phyloP scores from a whole-genome alignment of 2,329 filamentous ascomycete species.

The Allantophomopsis cytisporea region DNA sequence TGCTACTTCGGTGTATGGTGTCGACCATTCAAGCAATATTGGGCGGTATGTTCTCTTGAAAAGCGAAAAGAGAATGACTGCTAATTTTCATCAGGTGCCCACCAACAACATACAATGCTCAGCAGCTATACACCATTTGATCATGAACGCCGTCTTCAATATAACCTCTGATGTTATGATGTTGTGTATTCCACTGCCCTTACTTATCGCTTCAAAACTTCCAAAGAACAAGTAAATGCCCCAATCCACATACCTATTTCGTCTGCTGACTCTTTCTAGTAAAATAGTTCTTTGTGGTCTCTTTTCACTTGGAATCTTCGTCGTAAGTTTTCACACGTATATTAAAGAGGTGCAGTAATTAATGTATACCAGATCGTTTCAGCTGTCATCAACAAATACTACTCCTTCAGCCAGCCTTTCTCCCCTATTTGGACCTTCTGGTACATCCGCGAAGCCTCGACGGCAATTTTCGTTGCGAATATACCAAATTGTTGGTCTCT shows the following conservation, averaged over 20 bases:
- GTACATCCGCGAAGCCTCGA: conserved; percentile 38
- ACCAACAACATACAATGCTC: conserved; percentile 35
- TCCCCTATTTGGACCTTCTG: conserved; percentile 23
- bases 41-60: conserved; percentile 38
- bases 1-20: conserved; percentile 38
- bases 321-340: conserved; percentile 20
- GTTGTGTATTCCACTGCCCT: conserved; percentile 40
- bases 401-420: conserved; percentile 23
- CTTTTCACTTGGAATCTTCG: conserved; percentile 31
- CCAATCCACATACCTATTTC: conserved; percentile 18
- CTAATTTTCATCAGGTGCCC: conserved; percentile 1
- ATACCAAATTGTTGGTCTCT: conserved; percentile 38
- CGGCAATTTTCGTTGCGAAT: conserved; percentile 38
- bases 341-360: conserved; percentile 1
- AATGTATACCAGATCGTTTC: conserved; percentile 26
- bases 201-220: conserved; percentile 29
- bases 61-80: conserved; percentile 20
- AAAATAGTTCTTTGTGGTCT: conserved; percentile 35
- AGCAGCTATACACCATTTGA: conserved; percentile 39
- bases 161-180: conserved; percentile 46
- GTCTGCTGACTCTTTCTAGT: conserved; percentile 31
- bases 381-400: conserved; percentile 33
- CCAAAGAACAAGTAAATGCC: conserved; percentile 11
- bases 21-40: conserved; percentile 39
- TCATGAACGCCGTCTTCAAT: conserved; percentile 44